Evolutionary conservation across 768 basidiomycete genomes (phyloP).

Genomic region (Rhodotorula paludigena): DNA sequence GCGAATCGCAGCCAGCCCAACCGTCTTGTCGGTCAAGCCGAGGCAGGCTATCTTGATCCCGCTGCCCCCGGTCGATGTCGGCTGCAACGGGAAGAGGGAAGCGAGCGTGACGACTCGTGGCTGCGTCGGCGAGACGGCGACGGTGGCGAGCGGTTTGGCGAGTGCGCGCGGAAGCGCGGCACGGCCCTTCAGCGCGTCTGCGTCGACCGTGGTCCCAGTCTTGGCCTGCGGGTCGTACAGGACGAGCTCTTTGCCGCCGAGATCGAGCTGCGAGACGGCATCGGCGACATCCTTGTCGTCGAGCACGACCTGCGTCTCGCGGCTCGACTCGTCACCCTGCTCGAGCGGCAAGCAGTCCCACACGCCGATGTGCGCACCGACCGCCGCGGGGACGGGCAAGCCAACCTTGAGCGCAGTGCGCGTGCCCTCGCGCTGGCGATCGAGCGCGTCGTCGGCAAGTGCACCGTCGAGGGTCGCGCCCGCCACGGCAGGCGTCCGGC

Average conservation of each 20-base stretch:
- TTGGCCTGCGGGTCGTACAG: neutral
- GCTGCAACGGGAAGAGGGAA: neutral
- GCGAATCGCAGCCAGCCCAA: constrained; percentile 23
- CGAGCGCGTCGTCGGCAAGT: constrained; percentile 10
- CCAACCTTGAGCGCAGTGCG: constrained; percentile 19
- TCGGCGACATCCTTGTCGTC: constrained; percentile 31
- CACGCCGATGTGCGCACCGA: constrained; percentile 32
- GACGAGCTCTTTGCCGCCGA: neutral
- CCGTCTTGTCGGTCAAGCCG: constrained; percentile 32
- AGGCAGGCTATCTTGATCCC: constrained; percentile 26
- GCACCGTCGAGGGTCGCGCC: constrained; percentile 1
- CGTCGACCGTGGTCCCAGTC: neutral
- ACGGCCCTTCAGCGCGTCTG: neutral
- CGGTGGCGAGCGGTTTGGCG: constrained; percentile 2
- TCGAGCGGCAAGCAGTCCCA: constrained; percentile 28
- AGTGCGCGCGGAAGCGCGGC: neutral
- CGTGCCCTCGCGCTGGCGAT: neutral
- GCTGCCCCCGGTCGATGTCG: neutral
- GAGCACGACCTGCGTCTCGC: neutral
- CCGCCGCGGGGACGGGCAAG: neutral
- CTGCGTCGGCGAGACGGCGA: neutral
- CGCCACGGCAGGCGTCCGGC: neutral
- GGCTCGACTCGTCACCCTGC: neutral
- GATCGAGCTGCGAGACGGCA: neutral
- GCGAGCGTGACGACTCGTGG: constrained; percentile 13